phyloP scores from a whole-genome alignment of 176 grass and related monocot species.

The Musa acuminata region DNA sequence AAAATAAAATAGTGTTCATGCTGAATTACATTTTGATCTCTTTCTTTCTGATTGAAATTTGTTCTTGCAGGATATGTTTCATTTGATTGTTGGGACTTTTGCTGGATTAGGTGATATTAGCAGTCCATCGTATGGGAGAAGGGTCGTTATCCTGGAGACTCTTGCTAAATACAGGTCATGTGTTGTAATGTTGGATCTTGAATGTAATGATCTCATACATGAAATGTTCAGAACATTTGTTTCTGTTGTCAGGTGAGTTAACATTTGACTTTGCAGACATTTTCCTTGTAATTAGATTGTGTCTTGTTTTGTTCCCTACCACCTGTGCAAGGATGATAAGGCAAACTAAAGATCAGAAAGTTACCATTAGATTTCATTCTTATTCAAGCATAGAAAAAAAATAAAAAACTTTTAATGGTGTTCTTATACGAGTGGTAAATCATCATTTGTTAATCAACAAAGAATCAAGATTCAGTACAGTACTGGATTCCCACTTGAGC shows the following conservation, averaged over 20 bases:
- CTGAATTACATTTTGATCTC: neutral
- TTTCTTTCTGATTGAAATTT: slow-evolving; percentile 10
- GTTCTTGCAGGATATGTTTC: slow-evolving; percentile 75
- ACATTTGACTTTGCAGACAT: neutral
- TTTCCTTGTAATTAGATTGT: neutral
- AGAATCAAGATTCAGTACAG: no score
- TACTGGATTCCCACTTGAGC: no score
- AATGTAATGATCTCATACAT: slow-evolving; percentile 94
- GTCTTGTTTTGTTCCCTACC: neutral
- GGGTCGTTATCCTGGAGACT: slow-evolving; percentile 90
- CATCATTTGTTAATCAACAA: no score
- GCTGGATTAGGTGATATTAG: slow-evolving; percentile 57
- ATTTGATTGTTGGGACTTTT: slow-evolving; percentile 87
- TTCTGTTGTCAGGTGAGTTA: slow-evolving; percentile 53
- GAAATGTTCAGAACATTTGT: slow-evolving; percentile 86
- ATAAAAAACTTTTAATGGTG: no score
- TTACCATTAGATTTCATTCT: no score
- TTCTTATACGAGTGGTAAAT: no score
- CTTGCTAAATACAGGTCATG: slow-evolving; percentile 95
- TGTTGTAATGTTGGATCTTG: slow-evolving; percentile 99
- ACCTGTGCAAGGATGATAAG: no score
- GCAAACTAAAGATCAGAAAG: no score
- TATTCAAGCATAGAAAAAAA: no score
- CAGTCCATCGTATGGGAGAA: slow-evolving; percentile 58
- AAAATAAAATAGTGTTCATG: neutral